These are phyloP conservation scores for Plasmodium cynomolgi DNA, from an alignment of 169 alveolate species.

Conservation along the genomic window DNA sequence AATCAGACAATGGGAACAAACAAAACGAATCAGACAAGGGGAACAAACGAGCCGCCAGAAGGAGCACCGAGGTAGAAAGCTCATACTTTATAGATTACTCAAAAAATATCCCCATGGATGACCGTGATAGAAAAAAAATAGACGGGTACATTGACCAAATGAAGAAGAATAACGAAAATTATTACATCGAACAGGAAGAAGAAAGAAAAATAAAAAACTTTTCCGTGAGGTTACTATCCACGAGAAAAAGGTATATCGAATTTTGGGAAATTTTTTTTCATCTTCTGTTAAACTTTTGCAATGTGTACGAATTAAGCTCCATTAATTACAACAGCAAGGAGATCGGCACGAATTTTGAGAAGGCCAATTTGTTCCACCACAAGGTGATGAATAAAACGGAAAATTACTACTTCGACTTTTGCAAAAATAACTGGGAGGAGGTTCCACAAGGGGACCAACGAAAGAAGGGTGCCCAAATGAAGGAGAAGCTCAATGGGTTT, in stretches of 20 bases:
- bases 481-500: neutral
- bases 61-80: neutral
- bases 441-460: neutral
- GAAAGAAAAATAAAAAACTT: slow-evolving; percentile 70
- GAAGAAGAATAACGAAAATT: slow-evolving; percentile 26
- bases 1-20: neutral
- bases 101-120: slow-evolving; percentile 8
- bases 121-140: slow-evolving; percentile 19
- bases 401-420: slow-evolving; percentile 67
- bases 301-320: slow-evolving; percentile 49
- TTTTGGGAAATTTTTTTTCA: slow-evolving; percentile 74
- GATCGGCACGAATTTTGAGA: neutral
- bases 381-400: slow-evolving; percentile 36
- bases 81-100: slow-evolving; percentile 28
- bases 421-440: slow-evolving; percentile 64
- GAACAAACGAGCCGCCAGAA: neutral
- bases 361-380: neutral
- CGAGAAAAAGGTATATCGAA: slow-evolving; percentile 26
- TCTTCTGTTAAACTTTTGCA: slow-evolving; percentile 64
- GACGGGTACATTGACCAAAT: slow-evolving; percentile 21
- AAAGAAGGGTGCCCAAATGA: neutral
- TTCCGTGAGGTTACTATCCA: slow-evolving; percentile 3
- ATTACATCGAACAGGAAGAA: slow-evolving; percentile 30
- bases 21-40: neutral
- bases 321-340: slow-evolving; percentile 37